phyloP scores from a whole-genome alignment of 1,284 basidiomycete species.

The Apiotrichum akiyoshidainum region DNA sequence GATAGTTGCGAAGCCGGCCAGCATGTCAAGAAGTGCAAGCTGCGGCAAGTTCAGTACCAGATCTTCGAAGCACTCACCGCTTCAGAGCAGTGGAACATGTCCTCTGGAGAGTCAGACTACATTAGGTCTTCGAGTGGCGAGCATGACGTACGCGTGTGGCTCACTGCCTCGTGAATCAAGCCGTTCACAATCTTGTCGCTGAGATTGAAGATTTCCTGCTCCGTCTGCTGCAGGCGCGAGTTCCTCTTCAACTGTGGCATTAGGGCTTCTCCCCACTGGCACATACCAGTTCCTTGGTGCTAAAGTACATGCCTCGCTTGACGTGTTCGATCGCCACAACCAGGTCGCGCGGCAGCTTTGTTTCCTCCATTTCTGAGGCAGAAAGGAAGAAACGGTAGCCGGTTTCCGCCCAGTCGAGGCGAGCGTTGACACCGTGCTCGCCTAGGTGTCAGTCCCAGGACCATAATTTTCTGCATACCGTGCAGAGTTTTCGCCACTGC shows the following conservation, averaged over 20 bases:
- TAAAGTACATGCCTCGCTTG: slow-evolving; percentile 56
- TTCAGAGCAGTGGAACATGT: slow-evolving; percentile 80
- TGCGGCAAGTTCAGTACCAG: slow-evolving; percentile 40
- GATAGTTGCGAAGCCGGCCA: slow-evolving; percentile 72
- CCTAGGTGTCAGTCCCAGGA: neutral
- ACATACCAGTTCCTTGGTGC: slow-evolving; percentile 71
- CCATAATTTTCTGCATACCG: neutral
- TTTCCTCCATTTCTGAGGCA: slow-evolving; percentile 2
- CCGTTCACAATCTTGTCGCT: slow-evolving; percentile 77
- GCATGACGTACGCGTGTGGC: slow-evolving; percentile 55
- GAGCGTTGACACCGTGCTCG: slow-evolving; percentile 2
- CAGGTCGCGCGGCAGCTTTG: neutral
- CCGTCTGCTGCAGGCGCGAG: slow-evolving; percentile 30
- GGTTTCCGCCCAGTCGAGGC: slow-evolving; percentile 15
- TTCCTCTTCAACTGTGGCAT: slow-evolving; percentile 34
- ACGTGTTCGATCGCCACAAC: slow-evolving; percentile 11
- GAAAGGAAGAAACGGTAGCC: slow-evolving; percentile 12
- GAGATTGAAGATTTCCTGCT: slow-evolving; percentile 60
- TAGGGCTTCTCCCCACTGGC: too few species aligned
- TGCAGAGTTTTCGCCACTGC: slow-evolving; percentile 1
- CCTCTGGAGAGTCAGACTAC: slow-evolving; percentile 49
- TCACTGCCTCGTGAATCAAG: slow-evolving; percentile 63
- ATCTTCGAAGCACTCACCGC: slow-evolving; percentile 57
- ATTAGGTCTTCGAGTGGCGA: too few species aligned
- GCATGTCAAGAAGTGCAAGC: slow-evolving; percentile 73